Evolutionary conservation across 805 yeast species (phyloP), one percentile per base, ranked within the genome.

Genomic region (Starmerella kuoi): DNA sequence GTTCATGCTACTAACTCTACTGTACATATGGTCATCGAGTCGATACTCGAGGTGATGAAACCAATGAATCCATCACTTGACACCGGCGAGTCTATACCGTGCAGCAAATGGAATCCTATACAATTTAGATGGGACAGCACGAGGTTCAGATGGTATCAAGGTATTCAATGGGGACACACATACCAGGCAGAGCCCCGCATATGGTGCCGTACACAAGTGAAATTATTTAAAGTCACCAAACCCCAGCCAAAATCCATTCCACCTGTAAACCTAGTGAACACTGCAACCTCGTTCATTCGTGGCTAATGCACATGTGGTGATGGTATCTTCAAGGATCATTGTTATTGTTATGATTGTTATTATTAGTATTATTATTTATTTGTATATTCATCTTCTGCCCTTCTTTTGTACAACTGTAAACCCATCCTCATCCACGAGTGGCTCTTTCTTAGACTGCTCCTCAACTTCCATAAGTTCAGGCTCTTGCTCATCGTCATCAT

Each of bases 341-440:
- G 9, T 25, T 9, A 25, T 25, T 11, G 28, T 11, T 14, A 14
- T 25, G 28, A 9, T 25, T 14, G 9, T 25, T 11, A 62, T 21
- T 25, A 25, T 25, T 25, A 9, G 28, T 9, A 25, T 25, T 14
- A 25, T 25, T 25, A 25, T 25, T 25, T 25, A 25, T 25, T 25
- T 9, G 14, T 15, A 15, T 15, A 35, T 11, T 5, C 37, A 21
- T 20, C 37, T 33, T n/a, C 35, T n/a, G 27, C 37, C 26, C 33
- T 31, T 42, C 25, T 41, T 19, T 25, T 54, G 77, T 3, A 88
- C 96, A 53, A 85, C 62, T 53, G 86, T 91, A 56, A 88, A 88
- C 1, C 97, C 98, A 57, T 88, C 97, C 26, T 88, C 97, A 57
- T 88, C 97, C 7, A 88, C 70, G 8, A 80, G 58, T 2, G 94